Evolutionary conservation across 306 rosid genomes (phyloP), one percentile per base, ranked within the genome.

Genomic region (Styphnolobium japonicum): DNA sequence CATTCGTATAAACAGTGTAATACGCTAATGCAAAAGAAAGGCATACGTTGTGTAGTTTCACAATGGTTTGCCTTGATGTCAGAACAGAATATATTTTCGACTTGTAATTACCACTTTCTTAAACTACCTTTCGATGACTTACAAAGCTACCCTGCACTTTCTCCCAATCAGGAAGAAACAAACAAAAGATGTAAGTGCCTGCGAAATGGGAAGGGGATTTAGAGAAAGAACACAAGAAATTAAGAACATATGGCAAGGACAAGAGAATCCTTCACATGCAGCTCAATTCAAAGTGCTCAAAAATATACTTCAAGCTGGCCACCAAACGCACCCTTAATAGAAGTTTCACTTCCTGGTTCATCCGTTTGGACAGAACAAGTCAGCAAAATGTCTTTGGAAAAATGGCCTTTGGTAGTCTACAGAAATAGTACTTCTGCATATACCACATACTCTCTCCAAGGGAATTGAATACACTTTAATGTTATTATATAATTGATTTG

Each of bases 1-100:
- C 25, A 48, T 25, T 21, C 40, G 10, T 25, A 57, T 25, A 12
- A 39, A 45, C 56, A 65, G 42, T 71, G 77, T 23, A 45, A 71
- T 48, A 56, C 77, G 68, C 25, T 81, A 64, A 60, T n/a, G 73
- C 57, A 77, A 81, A 71, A 85, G 69, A 85, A 85, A 78, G 77
- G 80, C 16, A 29, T 21, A 57, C 0, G 45, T 74, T 74, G 37
- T 69, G 57, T 67, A 53, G 67, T 67, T 82, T 70, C 80, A 37
- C 48, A 69, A 11, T 55, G 80, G 40, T 49, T 53, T 45, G 4
- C 37, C 18, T 83, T 23, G 31, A 33, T 63, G 75, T 40, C 43
- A 60, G 63, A 71, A 71, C 36, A 79, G n/a, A 21, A 67, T 37
- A 51, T n/a, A 23, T 48, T 61, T 76, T 76, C 42, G 16, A 34